Percentiles rank a stretch among this genome's conserved stretches.
phyloP scores from a whole-genome alignment of 1,284 basidiomycete genomes.

The Wallemia ichthyophaga region DNA sequence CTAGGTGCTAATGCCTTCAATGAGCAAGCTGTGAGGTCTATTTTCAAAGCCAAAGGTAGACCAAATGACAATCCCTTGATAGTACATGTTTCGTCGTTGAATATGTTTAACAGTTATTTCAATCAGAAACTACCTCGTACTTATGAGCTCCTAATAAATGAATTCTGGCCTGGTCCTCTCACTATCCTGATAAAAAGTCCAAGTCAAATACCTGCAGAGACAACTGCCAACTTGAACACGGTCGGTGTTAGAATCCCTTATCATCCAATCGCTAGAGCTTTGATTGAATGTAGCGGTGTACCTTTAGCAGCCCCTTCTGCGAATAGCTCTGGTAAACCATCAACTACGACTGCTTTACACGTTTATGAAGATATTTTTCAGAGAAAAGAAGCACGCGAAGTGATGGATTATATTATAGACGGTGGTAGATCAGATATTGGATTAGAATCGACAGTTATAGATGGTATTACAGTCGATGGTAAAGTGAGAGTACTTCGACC shows the following conservation, averaged over 20 bases:
- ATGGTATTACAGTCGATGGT: conserved; percentile 31
- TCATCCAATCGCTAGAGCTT: conserved; percentile 65
- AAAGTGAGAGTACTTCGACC: conserved; percentile 58
- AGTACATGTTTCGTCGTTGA: conserved; percentile 63
- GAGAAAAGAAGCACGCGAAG: conserved; percentile 20
- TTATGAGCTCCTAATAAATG: conserved; percentile 40
- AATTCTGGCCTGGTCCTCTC: conserved; percentile 85
- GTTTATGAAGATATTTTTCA: conserved; percentile 43
- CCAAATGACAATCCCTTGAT: conserved; percentile 93
- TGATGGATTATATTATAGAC: conserved; percentile 52
- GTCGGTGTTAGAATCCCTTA: conserved; percentile 83
- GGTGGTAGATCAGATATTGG: conserved; percentile 77
- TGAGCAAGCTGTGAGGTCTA: conserved; percentile 31
- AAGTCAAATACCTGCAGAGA: conserved; percentile 24
- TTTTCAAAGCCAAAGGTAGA: conserved; percentile 71
- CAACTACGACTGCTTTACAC: conserved; percentile 70
- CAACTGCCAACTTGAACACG: conserved; percentile 49
- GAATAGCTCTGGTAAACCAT: conserved; percentile 77
- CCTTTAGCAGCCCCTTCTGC: conserved; percentile 88
- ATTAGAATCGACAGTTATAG: conserved; percentile 81
- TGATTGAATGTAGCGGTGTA: conserved; percentile 41
- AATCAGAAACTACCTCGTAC: conserved; percentile 28
- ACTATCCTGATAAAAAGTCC: conserved; percentile 67
- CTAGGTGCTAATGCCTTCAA: conserved; percentile 56
- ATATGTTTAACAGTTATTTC: conserved; percentile 48